phyloP scores from a whole-genome alignment of 179 eudicot genomes.

The Gypsophila paniculata region DNA sequence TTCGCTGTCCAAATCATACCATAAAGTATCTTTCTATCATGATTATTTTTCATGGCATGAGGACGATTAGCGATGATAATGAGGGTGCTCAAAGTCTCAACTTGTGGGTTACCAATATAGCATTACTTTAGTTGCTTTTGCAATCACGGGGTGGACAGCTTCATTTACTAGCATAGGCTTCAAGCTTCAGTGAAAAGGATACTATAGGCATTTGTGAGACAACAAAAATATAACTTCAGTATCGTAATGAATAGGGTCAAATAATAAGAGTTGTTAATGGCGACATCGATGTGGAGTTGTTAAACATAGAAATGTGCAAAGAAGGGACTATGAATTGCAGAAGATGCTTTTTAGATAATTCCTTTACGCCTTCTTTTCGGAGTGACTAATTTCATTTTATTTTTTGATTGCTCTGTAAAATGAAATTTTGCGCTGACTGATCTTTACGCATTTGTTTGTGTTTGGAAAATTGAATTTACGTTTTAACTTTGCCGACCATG shows the following conservation, averaged over 20 bases:
- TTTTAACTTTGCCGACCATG: not conserved
- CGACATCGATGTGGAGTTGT: not conserved
- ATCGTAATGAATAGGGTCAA: not conserved
- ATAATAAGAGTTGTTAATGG: not conserved
- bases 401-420: not conserved
- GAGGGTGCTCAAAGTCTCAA: not conserved
- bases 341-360: not conserved
- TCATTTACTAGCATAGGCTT: not conserved
- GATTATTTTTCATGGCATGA: not conserved
- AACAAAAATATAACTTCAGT: not conserved
- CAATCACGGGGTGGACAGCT: slow-evolving; percentile 1
- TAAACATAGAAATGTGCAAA: no score
- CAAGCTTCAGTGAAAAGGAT: not conserved
- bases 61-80: not conserved
- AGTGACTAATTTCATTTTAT: not conserved
- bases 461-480: not conserved
- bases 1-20: not conserved
- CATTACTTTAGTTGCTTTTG: not conserved
- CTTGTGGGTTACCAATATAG: not conserved
- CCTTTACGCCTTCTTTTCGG: not conserved
- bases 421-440: not conserved
- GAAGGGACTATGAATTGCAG: not conserved
- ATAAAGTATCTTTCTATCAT: not conserved
- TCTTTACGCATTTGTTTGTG: not conserved
- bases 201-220: not conserved